Evolutionary conservation across 1,284 basidiomycete genomes (phyloP), one percentile per base, ranked within the genome.

Genomic region (Trichosporon ovoides): DNA sequence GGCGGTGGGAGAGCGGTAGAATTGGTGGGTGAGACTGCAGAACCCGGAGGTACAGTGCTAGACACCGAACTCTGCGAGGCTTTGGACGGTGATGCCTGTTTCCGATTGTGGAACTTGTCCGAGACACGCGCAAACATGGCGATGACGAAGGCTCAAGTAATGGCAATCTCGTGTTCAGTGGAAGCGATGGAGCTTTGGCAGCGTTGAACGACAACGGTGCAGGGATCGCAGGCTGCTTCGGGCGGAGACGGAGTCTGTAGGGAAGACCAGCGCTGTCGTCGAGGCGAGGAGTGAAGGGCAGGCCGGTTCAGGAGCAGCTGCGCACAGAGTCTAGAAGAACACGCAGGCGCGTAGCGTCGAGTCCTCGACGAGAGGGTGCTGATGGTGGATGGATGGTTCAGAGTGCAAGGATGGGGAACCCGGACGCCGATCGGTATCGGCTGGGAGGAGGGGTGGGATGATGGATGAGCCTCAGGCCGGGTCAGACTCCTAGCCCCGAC

Each of bases 91-190:
- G 70, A 68, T 20, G 66, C 61, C 50, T 68, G 67, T 56, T 71
- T 70, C 22, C 72, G 61, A 51, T 66, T 58, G 50, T 75, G 73
- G 36, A 76, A 70, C 65, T 74, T 74, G 69, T 74, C 74, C 10
- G 72, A 70, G 4, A 76, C 73, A 53, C 74, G 74, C 52, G 69
- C 65, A 59, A 76, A 76, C 74, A 76, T 76, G 46, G 11, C 20
- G 24, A 16, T 12, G 40, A 16, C 18, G 55, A 5, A 35, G 49
- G 19, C 14, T 34, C 36, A 38, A 38, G 22, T 11, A 3, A 14
- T 24, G 19, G 28, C 28, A 9, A 9, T 31, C 28, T 31, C 28
- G 28, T 31, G 28, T 31, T 31, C 28, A 31, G 9, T 9, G 5
- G 28, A 31, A 9, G 28, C 28, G 28, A 9, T 31, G 28, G 28